Percentiles rank a stretch among this genome's conserved stretches.
phyloP scores from a whole-genome alignment of 208 protist species.

The Crithidia acanthocephali region DNA sequence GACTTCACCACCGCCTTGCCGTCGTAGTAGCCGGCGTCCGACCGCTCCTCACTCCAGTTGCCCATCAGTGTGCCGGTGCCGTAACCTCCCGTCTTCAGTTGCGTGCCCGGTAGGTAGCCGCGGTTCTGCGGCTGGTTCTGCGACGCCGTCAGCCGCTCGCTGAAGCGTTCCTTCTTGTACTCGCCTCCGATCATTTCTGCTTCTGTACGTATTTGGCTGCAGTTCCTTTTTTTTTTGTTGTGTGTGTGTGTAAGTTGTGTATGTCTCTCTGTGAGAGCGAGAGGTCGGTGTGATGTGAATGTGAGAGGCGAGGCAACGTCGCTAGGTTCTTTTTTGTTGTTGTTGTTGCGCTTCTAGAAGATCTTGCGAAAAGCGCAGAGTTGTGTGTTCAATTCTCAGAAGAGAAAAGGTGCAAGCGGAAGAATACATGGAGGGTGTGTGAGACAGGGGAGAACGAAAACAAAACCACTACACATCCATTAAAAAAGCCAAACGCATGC shows the following conservation, averaged over 20 bases:
- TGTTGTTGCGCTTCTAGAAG: not conserved
- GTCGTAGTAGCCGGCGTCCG: conserved; percentile 82
- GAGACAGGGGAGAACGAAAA: too few relatives aligned
- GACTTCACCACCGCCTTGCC: conserved; percentile 63
- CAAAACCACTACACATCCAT: too few relatives aligned
- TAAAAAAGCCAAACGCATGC: too few relatives aligned
- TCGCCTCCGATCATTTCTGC: conserved; percentile 86
- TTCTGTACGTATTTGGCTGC: not conserved
- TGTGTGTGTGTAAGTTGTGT: conserved; percentile 16
- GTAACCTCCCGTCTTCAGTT: conserved; percentile 77
- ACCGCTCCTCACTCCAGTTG: conserved; percentile 89
- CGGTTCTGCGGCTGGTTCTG: conserved; percentile 91
- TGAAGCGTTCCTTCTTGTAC: conserved; percentile 90
- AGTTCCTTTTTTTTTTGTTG: not conserved
- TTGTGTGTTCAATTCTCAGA: too few relatives aligned
- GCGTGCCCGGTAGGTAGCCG: conserved; percentile 86
- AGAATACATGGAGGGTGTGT: too few relatives aligned
- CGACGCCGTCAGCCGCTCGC: conserved; percentile 67
- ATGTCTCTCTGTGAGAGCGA: too few relatives aligned
- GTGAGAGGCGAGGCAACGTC: too few relatives aligned
- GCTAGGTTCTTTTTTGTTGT: not conserved
- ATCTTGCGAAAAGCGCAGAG: too few relatives aligned
- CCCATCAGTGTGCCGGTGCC: conserved; percentile 74
- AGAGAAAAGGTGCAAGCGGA: too few relatives aligned
- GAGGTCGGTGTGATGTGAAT: not conserved